A percentile compares a stretch with the other conserved stretches of the same genome.
Conservation (phyloP, 495 filamentous ascomycete species). For the Neurospora sp. region DNA sequence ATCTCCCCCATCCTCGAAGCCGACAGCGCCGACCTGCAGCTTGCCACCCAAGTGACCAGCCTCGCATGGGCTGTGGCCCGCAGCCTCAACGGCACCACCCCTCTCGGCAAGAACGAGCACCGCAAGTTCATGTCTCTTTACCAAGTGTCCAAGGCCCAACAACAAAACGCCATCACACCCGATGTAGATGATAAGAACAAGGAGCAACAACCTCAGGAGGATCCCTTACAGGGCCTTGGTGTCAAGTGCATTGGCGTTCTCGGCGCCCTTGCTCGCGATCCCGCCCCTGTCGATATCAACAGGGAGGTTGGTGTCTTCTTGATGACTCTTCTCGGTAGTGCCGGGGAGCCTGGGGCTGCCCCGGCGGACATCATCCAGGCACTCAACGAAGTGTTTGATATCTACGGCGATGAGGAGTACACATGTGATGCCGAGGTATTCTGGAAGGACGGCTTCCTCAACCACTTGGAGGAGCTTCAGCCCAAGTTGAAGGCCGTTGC, state of each 20-base stretch:
- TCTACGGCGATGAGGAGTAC: constrained; percentile 48
- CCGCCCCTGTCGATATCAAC: constrained; percentile 34
- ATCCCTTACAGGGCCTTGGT: constrained; percentile 42
- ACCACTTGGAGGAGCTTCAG: constrained; percentile 41
- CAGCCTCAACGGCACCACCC: constrained; percentile 34
- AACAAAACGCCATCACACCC: constrained; percentile 5
- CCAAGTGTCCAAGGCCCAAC: constrained; percentile 34
- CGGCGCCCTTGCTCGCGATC: constrained; percentile 42
- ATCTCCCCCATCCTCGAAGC: constrained; percentile 42
- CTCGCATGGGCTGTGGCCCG: constrained; percentile 54
- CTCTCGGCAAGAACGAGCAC: constrained; percentile 37
- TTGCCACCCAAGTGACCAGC: constrained; percentile 46
- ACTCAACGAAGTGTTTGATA: constrained; percentile 51
- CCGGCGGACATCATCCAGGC: constrained; percentile 45
- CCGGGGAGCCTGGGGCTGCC: constrained; percentile 25
- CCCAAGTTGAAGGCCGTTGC: constrained; percentile 41
- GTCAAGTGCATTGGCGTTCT: constrained; percentile 54
- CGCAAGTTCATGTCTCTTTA: constrained; percentile 52
- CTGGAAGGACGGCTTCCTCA: constrained; percentile 47
- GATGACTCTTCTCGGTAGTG: constrained; percentile 36
- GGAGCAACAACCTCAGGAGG: constrained; percentile 9
- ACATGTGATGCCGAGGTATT: constrained; percentile 49
- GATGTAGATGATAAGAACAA: constrained; percentile 11
- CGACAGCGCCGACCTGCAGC: constrained; percentile 47
- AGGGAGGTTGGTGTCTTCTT: constrained; percentile 51